Percentiles rank a stretch among this genome's conserved stretches.
phyloP scores from a whole-genome alignment of 495 filamentous ascomycete genomes.

The Lophiotrema nucula region DNA sequence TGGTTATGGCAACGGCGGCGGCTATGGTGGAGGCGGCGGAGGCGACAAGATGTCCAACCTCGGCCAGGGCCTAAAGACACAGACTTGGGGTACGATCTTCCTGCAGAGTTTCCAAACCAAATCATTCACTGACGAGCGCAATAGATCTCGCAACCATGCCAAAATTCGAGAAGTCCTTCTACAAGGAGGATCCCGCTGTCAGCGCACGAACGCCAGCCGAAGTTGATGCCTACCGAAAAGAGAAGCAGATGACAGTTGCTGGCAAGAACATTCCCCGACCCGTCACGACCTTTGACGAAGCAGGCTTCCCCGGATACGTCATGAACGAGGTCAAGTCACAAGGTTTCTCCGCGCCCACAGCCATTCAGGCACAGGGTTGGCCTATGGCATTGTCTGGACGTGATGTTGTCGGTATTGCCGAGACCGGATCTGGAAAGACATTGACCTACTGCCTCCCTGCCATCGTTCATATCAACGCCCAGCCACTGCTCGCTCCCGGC shows the following conservation, averaged over 20 bases:
- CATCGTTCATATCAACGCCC: constrained; percentile 98
- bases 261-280: constrained; percentile 82
- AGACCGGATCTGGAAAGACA: constrained; percentile 99
- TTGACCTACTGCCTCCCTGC: constrained; percentile 97
- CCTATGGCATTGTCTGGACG: constrained; percentile 98
- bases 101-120: not conserved
- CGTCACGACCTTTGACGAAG: constrained; percentile 95
- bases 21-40: constrained; percentile 51
- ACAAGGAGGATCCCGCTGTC: constrained; percentile 87
- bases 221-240: constrained; percentile 80
- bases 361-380: constrained; percentile 98
- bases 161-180: constrained; percentile 99
- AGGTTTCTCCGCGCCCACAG: constrained; percentile 85
- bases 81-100: constrained; percentile 79
- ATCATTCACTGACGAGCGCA: constrained; percentile 2
- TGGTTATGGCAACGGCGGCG: constrained; percentile 36
- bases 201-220: constrained; percentile 70
- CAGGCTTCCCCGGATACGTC: constrained; percentile 92
- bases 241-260: constrained; percentile 74
- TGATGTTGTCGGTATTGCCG: constrained; percentile 98
- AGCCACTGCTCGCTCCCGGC: constrained; percentile 93
- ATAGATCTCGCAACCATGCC: constrained; percentile 75
- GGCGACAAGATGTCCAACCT: constrained; percentile 90
- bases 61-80: constrained; percentile 78
- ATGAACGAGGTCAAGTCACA: constrained; percentile 98